Evolutionary conservation across 1,284 basidiomycete genomes (phyloP), one percentile per base, ranked within the genome.

Genomic region (Pulveroboletus sp.): DNA sequence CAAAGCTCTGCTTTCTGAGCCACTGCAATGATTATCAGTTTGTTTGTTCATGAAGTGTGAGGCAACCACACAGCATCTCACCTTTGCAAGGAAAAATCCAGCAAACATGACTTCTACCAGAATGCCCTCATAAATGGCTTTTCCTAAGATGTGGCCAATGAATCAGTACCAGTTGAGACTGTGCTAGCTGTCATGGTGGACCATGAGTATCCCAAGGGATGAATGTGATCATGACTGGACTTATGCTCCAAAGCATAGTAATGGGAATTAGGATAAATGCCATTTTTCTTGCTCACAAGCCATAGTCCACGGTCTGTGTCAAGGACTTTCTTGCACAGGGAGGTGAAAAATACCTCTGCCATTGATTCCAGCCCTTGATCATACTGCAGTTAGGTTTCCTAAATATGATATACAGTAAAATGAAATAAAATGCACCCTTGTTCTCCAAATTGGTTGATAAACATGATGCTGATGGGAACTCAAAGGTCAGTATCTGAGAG

Each of bases 81-180:
- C 87, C 80, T 95, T 95, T 15, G 89, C 85, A 39, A 96, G 78
- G 82, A 99, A 99, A 78, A 99, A 99, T 10, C 87, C 86, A 1
- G 97, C 95, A 73, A 99, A 98, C 2, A 90, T 90, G 6, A 96
- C 91, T 64, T 98, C 94, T n/a, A 97, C 87, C 9, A 99, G 78
- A 50, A 99, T 98, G 3, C 95, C 95, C 54, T 98, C 93, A 69
- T 99, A 99, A 65, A 99, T 79, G 0, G 96, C 96, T 71, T 98
- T 98, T 12, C 95, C 96, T 1, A 98, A 78, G 26, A 99, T 90
- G 1, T 93, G 80, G 0, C 97, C 96, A 58, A 98, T 87, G 73
- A 98, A 99, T 3, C 87, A 81, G 71, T 95, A 99, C 97, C 97
- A 99, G 46, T 83, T 83, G 51, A 97, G 76, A 68, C 87, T 95